Base-by-base conservation (phyloP, 306 rosid species). In the Alnus glutinosa region DNA sequence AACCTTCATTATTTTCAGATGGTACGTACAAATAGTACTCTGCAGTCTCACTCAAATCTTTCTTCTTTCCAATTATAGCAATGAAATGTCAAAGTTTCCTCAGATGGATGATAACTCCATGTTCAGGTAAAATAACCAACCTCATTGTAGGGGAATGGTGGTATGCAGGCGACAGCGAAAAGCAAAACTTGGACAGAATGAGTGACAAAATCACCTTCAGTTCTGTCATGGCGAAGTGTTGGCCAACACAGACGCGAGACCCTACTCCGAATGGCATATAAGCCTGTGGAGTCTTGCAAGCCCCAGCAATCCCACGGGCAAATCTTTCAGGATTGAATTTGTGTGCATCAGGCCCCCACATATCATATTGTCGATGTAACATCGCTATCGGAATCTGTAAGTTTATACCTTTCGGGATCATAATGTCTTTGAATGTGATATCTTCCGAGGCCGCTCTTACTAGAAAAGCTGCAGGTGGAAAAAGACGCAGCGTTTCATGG, bases 401-500 rank as follows among this genome's bases (percentile, higher is more conserved):
- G 61, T 79, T 77, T 69, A 77, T 77, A 48, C 94, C 98, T 86
- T 90, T 85, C 1, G 95, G 92, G 63, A 91, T 74, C 28, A 4
- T 5, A 32, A 91, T 72, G 59, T 84, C 85, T 77, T 89, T 85
- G 3, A 93, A 55, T 7, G 12, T 82, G 2, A 90, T 66, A 51
- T 92, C 86, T 74, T 89, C 49, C 10, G 85, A 32, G 23, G 84
- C 87, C 70, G 51, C 14, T 86, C 94, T 85, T 2, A 23, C 0
- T n/a, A 85, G 74, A 67, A 78, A 80, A 34, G 55, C 36, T 5
- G 81, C 78, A 4, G 95, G 92, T 9, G 95, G 81, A 77, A 87
- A 91, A 46, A 93, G 87, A 73, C 92, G 81, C 70, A 89, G 1
- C 0, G 94, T 88, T 86, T 93, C 97, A 77, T 91, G 92, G 76